Evolutionary conservation across 1,284 basidiomycete genomes (phyloP), one percentile per base, ranked within the genome.

Genomic region (Pseudozyma flocculosa): DNA sequence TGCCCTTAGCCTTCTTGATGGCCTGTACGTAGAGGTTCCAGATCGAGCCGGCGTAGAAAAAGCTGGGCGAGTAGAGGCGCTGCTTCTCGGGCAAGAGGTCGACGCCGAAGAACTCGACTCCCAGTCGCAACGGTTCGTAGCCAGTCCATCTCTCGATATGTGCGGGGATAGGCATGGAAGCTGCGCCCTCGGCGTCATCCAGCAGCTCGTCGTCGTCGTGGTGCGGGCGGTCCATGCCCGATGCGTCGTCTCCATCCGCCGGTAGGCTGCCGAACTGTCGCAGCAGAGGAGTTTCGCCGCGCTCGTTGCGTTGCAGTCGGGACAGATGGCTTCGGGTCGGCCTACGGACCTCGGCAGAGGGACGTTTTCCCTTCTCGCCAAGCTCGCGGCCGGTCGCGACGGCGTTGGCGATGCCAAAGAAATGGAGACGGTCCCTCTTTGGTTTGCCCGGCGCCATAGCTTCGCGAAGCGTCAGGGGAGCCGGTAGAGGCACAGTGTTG

Each of bases 21-120:
- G 90, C 84, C 74, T 94, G 91, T 34, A 93, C 86, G 72, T 94
- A 95, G 5, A 92, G 85, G 63, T 92, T 91, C 36, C 88, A 90
- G 34, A 90, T 81, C 3, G 87, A 89, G 47, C 86, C 71, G 3
- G 82, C 62, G 57, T 82, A 82, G 54, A 81, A 81, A 54, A 81
- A 80, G 5, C 81, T 82, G 13, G 73, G 67, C 3, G 80, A 81
- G 59, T 82, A 83, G 26, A 79, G 70, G 22, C 90, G 83, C 50
- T 86, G 86, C 79, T 92, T 93, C 54, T 94, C 91, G 13, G 50
- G 54, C 41, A 95, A 82, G 43, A 83, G 81, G 65, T 89, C 88
- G 23, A 92, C 83, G 65, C 89, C 88, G 86, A 89, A 94, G 76
- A 94, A 94, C 78, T 95, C 92, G 43, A 91, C 89, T 5, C 85